Percentiles rank a stretch among this genome's conserved stretches.
Evolutionary conservation across 176 grass and related monocot species (phyloP).

Genomic region (Bolboschoenus planiculmis): DNA sequence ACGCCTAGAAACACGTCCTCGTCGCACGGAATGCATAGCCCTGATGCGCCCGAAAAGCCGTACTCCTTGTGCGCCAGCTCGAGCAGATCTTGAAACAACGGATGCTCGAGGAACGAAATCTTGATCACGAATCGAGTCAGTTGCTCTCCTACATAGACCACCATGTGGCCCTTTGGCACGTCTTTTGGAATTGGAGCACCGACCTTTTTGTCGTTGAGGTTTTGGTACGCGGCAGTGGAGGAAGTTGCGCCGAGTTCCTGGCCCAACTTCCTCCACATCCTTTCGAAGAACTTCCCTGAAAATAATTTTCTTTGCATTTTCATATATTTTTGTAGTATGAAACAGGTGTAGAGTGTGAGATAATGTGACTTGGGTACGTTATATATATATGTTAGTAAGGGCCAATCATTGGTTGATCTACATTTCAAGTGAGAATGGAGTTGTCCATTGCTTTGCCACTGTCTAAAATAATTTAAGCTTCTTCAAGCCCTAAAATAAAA

Average conservation of each 20-base stretch:
- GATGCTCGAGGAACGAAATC: constrained; percentile 68
- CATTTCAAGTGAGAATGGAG: constrained; percentile 13
- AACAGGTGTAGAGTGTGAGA: not conserved
- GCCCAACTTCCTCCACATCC: constrained; percentile 41
- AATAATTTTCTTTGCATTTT: constrained; percentile 26
- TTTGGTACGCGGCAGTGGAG: not conserved
- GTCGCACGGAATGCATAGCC: constrained; percentile 70
- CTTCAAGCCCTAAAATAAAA: not conserved
- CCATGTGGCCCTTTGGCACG: constrained; percentile 75
- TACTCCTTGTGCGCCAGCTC: constrained; percentile 66
- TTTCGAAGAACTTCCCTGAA: constrained; percentile 30
- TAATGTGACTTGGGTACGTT: not conserved
- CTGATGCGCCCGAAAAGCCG: constrained; percentile 30
- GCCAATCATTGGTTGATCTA: not conserved
- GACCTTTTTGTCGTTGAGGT: constrained; percentile 24
- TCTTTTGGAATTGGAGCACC: constrained; percentile 38
- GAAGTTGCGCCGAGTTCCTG: not conserved
- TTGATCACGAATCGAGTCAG: constrained; percentile 53
- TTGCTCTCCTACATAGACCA: constrained; percentile 77
- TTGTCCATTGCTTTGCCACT: not conserved
- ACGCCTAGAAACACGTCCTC: constrained; percentile 65
- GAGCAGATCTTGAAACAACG: constrained; percentile 69
- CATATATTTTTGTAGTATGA: not conserved
- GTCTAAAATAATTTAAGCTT: not conserved
- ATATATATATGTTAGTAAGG: constrained; percentile 12